These are phyloP conservation scores for Pythium guiyangense DNA, from an alignment of 352 stramenopile species.

Conservation along the genomic window DNA sequence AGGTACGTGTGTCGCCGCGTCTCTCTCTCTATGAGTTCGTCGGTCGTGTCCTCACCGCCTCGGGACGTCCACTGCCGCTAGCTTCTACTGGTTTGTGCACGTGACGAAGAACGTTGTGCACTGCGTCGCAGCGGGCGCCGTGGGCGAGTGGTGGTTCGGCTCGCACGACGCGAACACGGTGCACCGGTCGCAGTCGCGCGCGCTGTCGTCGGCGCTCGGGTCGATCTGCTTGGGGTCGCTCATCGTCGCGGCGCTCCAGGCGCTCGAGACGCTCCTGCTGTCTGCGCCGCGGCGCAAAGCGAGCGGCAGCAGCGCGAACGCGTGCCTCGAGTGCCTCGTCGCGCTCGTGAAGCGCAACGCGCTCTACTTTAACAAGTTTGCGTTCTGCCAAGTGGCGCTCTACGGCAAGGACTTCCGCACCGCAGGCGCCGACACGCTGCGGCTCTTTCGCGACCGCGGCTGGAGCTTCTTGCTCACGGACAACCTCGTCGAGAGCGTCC, in stretches of 20 bases:
- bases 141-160: constrained; percentile 86
- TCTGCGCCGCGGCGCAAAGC: constrained; percentile 63
- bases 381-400: constrained; percentile 82
- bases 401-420: constrained; percentile 81
- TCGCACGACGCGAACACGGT: constrained; percentile 69
- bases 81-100: constrained; percentile 84
- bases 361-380: constrained; percentile 87
- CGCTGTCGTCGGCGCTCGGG: constrained; percentile 69
- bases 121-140: constrained; percentile 69
- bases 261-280: constrained; percentile 63
- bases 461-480: constrained; percentile 81
- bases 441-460: constrained; percentile 73
- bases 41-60: neutral
- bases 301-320: constrained; percentile 51
- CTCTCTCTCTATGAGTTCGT: neutral
- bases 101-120: constrained; percentile 85
- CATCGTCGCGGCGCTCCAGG: constrained; percentile 61
- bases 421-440: constrained; percentile 73
- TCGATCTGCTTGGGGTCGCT: constrained; percentile 85
- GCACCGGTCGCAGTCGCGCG: constrained; percentile 54
- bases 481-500: constrained; percentile 70
- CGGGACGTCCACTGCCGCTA: constrained; percentile 10
- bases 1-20: constrained; percentile 31
- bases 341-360: constrained; percentile 66
- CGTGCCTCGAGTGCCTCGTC: constrained; percentile 80